These are phyloP conservation scores for Rhodotorula sp. DNA, from an alignment of 1,284 basidiomycete genomes.

Conservation along the genomic window DNA sequence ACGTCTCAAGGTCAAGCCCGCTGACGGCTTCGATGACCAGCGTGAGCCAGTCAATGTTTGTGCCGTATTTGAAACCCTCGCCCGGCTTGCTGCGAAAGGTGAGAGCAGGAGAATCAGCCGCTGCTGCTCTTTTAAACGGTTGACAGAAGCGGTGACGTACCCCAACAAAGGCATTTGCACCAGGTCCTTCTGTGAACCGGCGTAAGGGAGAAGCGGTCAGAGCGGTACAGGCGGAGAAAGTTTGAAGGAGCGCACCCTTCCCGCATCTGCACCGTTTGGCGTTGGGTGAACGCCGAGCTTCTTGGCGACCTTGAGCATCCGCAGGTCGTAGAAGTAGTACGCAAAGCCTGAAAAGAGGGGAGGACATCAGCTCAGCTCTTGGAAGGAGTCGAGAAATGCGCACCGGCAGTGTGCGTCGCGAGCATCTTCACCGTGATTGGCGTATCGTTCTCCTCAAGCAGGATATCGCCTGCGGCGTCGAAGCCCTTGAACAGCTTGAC, in stretches of 20 bases:
- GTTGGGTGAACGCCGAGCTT: not conserved
- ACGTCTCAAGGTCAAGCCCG: slow-evolving; percentile 13
- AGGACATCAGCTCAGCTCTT: not conserved
- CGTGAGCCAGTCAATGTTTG: slow-evolving; percentile 23
- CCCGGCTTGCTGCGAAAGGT: not conserved
- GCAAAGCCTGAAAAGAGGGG: not conserved
- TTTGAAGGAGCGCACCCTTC: not conserved
- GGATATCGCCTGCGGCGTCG: not conserved
- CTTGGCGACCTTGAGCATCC: not conserved
- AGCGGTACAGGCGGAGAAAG: not conserved
- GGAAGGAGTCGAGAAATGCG: not conserved
- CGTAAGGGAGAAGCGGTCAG: not conserved
- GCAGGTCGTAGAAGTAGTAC: slow-evolving; percentile 7
- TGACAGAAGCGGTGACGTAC: not conserved
- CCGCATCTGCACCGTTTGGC: not conserved
- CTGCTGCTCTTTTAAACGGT: too few species aligned
- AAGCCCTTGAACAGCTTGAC: slow-evolving; percentile 17
- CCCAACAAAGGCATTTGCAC: not conserved
- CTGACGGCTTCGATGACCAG: slow-evolving; percentile 23
- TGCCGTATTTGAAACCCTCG: slow-evolving; percentile 19
- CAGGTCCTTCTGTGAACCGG: not conserved
- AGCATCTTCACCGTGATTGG: slow-evolving; percentile 17
- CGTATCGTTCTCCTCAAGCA: not conserved
- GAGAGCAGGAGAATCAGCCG: too few species aligned
- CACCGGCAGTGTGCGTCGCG: slow-evolving; percentile 21